Conservation (phyloP, 2,329 filamentous ascomycete genomes). For the Aspergillus ruber region DNA sequence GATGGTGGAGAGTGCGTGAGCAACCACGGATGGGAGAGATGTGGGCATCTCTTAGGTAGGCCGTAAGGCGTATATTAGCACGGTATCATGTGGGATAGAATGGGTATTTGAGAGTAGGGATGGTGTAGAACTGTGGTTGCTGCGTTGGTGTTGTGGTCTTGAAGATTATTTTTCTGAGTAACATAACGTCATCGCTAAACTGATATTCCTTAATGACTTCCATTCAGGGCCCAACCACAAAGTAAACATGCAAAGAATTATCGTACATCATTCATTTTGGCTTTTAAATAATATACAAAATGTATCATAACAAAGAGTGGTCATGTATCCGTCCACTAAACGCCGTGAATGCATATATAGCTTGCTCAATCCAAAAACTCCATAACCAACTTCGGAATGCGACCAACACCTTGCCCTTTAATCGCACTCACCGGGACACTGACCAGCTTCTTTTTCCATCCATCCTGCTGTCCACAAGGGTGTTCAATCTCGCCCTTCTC, state of each 20-base stretch:
- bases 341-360: slow-evolving; percentile 1
- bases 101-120: neutral
- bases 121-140: neutral
- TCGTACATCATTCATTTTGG: neutral
- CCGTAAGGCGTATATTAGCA: slow-evolving; percentile 1
- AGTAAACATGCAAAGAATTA: too few species aligned
- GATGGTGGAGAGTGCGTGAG: slow-evolving; percentile 22
- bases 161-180: neutral
- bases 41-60: neutral
- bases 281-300: neutral
- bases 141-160: neutral
- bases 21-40: slow-evolving; percentile 16
- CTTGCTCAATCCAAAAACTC: slow-evolving; percentile 32
- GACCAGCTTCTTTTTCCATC: slow-evolving; percentile 50
- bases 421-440: slow-evolving; percentile 88
- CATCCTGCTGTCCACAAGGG: slow-evolving; percentile 66
- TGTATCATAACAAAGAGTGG: neutral
- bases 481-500: slow-evolving; percentile 59
- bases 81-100: neutral
- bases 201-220: too few species aligned
- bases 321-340: neutral
- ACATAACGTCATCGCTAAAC: too few species aligned
- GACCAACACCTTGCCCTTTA: slow-evolving; percentile 71
- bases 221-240: too few species aligned
- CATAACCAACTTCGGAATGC: slow-evolving; percentile 37